Conservation (phyloP, 2,329 filamentous ascomycete species). For the Trichophyton equinum region DNA sequence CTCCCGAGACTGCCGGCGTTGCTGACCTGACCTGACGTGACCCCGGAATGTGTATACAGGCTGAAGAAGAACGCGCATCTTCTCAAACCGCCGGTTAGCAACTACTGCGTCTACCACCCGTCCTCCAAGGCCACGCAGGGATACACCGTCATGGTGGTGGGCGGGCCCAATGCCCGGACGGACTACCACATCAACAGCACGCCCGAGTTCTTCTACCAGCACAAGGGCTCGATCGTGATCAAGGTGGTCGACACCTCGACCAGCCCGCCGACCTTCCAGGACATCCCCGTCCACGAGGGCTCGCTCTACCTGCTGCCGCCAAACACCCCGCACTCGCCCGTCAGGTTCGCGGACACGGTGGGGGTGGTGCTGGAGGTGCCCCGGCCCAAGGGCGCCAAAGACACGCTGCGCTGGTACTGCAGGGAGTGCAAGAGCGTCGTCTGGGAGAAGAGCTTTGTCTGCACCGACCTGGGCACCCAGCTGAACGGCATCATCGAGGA, state of each 20-base stretch:
- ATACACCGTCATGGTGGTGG: slow-evolving; percentile 85
- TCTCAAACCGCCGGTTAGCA: slow-evolving; percentile 87
- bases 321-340: slow-evolving; percentile 95
- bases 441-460: slow-evolving; percentile 77
- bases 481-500: slow-evolving; percentile 81
- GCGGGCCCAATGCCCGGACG: slow-evolving; percentile 86
- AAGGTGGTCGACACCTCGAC: slow-evolving; percentile 63
- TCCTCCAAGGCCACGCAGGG: slow-evolving; percentile 62
- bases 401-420: slow-evolving; percentile 89
- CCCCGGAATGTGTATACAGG: slow-evolving; percentile 32
- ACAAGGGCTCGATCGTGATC: slow-evolving; percentile 84
- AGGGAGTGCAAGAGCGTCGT: slow-evolving; percentile 56
- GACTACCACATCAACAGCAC: slow-evolving; percentile 98
- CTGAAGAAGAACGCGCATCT: slow-evolving; percentile 84
- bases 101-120: slow-evolving; percentile 85
- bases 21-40: background rate
- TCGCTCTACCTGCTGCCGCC: slow-evolving; percentile 85
- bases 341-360: slow-evolving; percentile 87
- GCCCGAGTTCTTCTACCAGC: slow-evolving; percentile 96
- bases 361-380: slow-evolving; percentile 84
- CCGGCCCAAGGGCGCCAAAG: slow-evolving; percentile 55
- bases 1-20: too few relatives aligned
- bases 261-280: slow-evolving; percentile 51
- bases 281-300: slow-evolving; percentile 82
- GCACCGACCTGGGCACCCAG: slow-evolving; percentile 82